Percentiles rank a stretch among this genome's conserved stretches.
Conservation (phyloP, 75 land plant genomes). For the Chamaecyparis obtusa region DNA sequence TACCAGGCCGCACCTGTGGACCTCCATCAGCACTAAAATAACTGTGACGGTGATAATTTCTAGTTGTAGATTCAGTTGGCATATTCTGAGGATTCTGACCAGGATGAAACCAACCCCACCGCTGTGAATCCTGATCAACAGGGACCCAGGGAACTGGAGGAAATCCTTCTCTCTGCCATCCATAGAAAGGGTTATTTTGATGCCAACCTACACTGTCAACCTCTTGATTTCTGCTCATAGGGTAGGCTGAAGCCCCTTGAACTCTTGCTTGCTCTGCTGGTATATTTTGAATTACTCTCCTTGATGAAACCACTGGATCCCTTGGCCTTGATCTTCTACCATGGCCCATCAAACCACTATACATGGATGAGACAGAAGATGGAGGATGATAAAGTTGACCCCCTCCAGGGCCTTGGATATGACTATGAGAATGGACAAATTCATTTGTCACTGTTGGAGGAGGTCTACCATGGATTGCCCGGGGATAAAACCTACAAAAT, state of each 20-base stretch:
- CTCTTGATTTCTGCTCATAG: slow-evolving; percentile 12
- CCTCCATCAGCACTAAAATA: slow-evolving; percentile 13
- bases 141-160: slow-evolving; percentile 10
- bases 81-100: slow-evolving; percentile 6
- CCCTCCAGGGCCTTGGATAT: slow-evolving; percentile 3
- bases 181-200: slow-evolving; percentile 12
- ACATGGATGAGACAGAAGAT: background rate
- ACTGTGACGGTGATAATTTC: slow-evolving; percentile 9
- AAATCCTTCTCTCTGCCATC: slow-evolving; percentile 9
- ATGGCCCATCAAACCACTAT: slow-evolving; percentile 2
- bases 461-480: background rate
- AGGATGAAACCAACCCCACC: slow-evolving; percentile 11
- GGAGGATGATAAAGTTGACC: slow-evolving; percentile 9
- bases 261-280: slow-evolving; percentile 9
- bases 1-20: slow-evolving; percentile 1
- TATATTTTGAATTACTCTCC: slow-evolving; percentile 11
- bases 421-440: slow-evolving; percentile 9
- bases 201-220: slow-evolving; percentile 4
- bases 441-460: slow-evolving; percentile 6
- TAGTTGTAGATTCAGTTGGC: slow-evolving; percentile 8
- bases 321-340: slow-evolving; percentile 7
- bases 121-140: slow-evolving; percentile 9
- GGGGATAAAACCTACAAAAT: slow-evolving; percentile 2
- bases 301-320: slow-evolving; percentile 6
- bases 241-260: slow-evolving; percentile 4